phyloP scores from a whole-genome alignment of 2,329 filamentous ascomycete genomes.

The Pseudopyricularia cyperi region DNA sequence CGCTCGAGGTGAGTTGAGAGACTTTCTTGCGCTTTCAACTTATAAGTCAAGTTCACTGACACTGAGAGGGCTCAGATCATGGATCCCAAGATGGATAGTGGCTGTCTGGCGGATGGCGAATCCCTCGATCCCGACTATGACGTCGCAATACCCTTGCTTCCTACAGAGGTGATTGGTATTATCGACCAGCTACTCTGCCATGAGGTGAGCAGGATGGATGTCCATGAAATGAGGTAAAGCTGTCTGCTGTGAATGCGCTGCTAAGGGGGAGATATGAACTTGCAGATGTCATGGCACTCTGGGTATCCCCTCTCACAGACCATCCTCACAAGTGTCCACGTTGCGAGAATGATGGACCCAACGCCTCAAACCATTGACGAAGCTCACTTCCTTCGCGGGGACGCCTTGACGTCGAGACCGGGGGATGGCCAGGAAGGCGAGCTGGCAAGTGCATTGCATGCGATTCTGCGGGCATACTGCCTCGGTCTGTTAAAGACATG shows the following conservation, averaged over 20 bases:
- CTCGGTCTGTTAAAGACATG: constrained; percentile 74
- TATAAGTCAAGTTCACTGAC: no score
- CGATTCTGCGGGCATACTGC: constrained; percentile 73
- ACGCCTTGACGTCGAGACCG: constrained; percentile 17
- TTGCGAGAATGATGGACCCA: constrained; percentile 70
- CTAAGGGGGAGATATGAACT: no score
- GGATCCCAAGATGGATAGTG: constrained; percentile 98
- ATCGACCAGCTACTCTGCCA: constrained; percentile 87
- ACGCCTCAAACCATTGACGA: constrained; percentile 50
- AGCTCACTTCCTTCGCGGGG: constrained; percentile 43
- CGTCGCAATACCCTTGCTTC: constrained; percentile 50
- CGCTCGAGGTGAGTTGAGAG: constrained; percentile 49
- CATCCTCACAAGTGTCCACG: constrained; percentile 81
- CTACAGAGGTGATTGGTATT: constrained; percentile 76
- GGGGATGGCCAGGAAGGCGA: background rate
- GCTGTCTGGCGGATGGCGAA: constrained; percentile 65
- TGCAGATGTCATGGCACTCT: constrained; percentile 85
- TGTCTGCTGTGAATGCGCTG: background rate
- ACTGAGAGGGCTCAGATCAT: constrained; percentile 93
- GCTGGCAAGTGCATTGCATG: constrained; percentile 31
- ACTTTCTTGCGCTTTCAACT: background rate
- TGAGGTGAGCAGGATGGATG: constrained; percentile 44
- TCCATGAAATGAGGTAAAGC: no score
- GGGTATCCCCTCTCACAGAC: constrained; percentile 95
- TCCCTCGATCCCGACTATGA: constrained; percentile 78